Evolutionary conservation across 2,329 filamentous ascomycete species (phyloP), one percentile per base, ranked within the genome.

Genomic region (Dothidotthia symphoricarpi): DNA sequence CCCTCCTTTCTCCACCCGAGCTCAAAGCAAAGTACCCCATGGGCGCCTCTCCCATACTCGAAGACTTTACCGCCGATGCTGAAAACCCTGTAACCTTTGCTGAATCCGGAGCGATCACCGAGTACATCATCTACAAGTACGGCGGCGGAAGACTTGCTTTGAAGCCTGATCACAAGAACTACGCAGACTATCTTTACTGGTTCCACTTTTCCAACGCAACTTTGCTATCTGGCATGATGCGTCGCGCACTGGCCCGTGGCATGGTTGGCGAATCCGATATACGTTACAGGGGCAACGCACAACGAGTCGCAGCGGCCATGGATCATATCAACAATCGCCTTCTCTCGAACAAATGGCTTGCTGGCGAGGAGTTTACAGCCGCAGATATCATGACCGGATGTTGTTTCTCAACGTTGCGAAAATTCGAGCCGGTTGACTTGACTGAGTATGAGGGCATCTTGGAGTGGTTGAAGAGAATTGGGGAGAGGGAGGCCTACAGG

Each of bases 381-480:
- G 83, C 83, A 1, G 83, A 87, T 61, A 69, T 84, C 26, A 84
- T 86, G 80, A 68, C 66, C 4, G 71, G 82, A 0, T 83, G 76
- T 52, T 69, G 71, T 11, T 64, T 86, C 24, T 83, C 81, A 1
- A 85, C 80, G 2, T 74, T 80, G 71, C 69, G 82, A 12, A 67
- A 69, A 32, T 83, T 78, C 47, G 61, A 63, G 16, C 69, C 70
- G 1, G 43, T 64, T n/a, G 59, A 65, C 47, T 47, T 66, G 41
- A 56, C 41, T 2, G 57, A 43, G 13, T 67, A 64, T 39, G 41
- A 53, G 17, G 64, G 55, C 1, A 58, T 65, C 28, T 24, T 56
- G 46, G 50, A 25, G 12, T 66, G 58, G 59, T 36, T 65, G 39
- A 49, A 51, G 45, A 49, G 59, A 24, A 38, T 57, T 25, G 53